Evolutionary conservation across 1,284 basidiomycete genomes (phyloP), one percentile per base, ranked within the genome.

Genomic region (Boletus holoroseus): DNA sequence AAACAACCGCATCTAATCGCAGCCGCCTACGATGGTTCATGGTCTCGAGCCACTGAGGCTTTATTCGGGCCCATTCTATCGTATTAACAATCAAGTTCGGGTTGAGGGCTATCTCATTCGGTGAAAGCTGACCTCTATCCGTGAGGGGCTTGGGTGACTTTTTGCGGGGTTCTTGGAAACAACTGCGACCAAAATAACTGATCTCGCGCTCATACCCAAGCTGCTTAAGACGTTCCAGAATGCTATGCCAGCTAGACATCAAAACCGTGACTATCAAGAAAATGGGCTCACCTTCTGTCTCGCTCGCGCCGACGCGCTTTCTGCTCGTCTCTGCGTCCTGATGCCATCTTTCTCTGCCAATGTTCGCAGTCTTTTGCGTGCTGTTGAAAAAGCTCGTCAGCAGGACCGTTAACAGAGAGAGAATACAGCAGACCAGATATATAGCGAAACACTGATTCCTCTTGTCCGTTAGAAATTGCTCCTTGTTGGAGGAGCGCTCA

Each of bases 61-160:
- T 26, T 4, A 55, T 40, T 7, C 39, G 36, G 12, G 36, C 28
- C 62, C 54, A 63, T 36, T 58, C 54, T 62, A 31, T 28, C 15
- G 13, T 11, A 28, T 16, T 32, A 16, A 20, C 7, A 5, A 26
- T 39, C 28, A 47, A 35, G 7, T 16, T 13, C 4, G 5, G 16
- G 22, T 3, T 13, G 31, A 15, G 3, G 4, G 7, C 9, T 5
- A 31, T 26, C 11, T 16, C 31, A 16, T 22, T 12, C 5, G 2
- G 4, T 2, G n/a, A 34, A n/a, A 38, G n/a, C 39, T 32, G 5
- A 55, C 57, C 55, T 45, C 5, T 28, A 15, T 46, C 47, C 1
- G 50, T 52, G 22, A 58, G 51, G 0, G 20, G 18, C 7, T 44
- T 58, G 35, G 24, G 15, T 22, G 13, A 13, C 38, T 35, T 45